Evolutionary conservation across 148 eudicot species (phyloP).

Genomic region (Amaranthus palmeri): DNA sequence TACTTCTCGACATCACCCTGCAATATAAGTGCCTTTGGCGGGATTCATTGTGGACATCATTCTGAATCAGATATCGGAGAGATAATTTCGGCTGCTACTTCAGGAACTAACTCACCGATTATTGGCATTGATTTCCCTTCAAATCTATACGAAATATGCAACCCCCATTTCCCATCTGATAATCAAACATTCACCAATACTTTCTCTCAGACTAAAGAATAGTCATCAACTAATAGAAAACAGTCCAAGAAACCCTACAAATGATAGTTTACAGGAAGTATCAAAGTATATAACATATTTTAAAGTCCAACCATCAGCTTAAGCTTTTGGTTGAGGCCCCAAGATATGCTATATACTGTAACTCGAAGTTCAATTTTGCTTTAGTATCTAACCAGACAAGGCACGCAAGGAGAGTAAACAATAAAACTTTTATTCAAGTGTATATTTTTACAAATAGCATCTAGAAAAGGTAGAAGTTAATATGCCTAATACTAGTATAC

Average conservation of each 20-base stretch:
- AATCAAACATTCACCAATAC: conserved; percentile 35
- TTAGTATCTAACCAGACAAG: not conserved
- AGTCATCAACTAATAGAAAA: not conserved
- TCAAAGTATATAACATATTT: no score
- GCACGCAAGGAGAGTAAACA: not conserved
- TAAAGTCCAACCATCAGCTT: no score
- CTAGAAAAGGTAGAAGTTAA: conserved; percentile 6
- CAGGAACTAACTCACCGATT: conserved; percentile 69
- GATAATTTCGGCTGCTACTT: conserved; percentile 55
- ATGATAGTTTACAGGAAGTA: not conserved
- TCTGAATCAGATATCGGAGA: conserved; percentile 49
- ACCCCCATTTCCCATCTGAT: conserved; percentile 49
- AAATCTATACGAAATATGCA: conserved; percentile 35
- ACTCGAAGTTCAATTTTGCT: not conserved
- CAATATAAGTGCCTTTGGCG: conserved; percentile 38
- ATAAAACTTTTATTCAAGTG: not conserved
- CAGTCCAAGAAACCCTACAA: not conserved
- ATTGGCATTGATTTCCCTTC: conserved; percentile 48
- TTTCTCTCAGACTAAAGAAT: conserved; percentile 21
- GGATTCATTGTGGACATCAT: conserved; percentile 34
- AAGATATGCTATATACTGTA: no score
- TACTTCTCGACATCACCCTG: conserved; percentile 47
- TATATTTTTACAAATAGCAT: conserved; percentile 19
- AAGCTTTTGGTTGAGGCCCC: no score
- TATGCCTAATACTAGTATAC: conserved; percentile 1